phyloP scores from a whole-genome alignment of 2,329 filamentous ascomycete species.

The Arthrobotrys sinensis region DNA sequence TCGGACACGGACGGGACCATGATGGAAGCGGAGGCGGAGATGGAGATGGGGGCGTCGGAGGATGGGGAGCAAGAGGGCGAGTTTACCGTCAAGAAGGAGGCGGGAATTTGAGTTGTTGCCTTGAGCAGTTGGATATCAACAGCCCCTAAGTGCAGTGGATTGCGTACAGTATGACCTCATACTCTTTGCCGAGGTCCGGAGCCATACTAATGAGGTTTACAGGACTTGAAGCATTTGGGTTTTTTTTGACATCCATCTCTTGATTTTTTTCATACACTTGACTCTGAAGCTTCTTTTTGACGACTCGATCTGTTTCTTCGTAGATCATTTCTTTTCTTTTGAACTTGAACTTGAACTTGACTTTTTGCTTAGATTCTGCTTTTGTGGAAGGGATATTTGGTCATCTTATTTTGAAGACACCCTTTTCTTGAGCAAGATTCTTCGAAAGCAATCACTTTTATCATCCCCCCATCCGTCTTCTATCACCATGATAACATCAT shows the following conservation, averaged over 20 bases:
- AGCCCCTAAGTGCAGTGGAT: constrained; percentile 1
- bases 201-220: background rate
- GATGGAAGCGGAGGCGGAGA: constrained; percentile 7
- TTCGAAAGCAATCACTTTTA: no score
- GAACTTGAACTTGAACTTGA: background rate
- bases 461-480: no score
- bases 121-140: background rate
- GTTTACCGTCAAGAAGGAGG: background rate
- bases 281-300: background rate
- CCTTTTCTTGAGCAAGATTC: no score
- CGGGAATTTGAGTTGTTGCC: constrained; percentile 1
- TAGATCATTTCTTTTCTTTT: background rate
- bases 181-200: background rate
- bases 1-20: background rate
- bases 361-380: background rate
- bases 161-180: constrained; percentile 1
- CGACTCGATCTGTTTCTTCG: background rate
- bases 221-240: constrained; percentile 6
- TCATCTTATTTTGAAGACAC: background rate
- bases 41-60: background rate
- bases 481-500: no score
- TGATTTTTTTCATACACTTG: constrained; percentile 1
- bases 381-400: background rate
- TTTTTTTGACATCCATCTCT: background rate
- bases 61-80: background rate